phyloP scores from a whole-genome alignment of 768 basidiomycete species.

The Asterophora parasitica region DNA sequence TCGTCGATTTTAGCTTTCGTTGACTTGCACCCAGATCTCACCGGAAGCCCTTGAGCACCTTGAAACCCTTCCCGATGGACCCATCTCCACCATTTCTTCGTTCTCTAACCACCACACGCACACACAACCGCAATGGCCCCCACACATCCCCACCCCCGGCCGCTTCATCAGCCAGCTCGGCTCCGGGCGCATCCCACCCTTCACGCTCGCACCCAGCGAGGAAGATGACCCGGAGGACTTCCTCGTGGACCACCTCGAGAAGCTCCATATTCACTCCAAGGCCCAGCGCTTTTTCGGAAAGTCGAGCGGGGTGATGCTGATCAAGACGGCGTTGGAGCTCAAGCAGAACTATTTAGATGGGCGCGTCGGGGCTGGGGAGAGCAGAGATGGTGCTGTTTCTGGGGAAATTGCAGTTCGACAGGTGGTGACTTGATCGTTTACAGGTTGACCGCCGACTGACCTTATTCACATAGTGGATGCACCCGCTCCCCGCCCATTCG shows the following conservation, averaged over 20 bases:
- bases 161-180: slow-evolving; percentile 11
- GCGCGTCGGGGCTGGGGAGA: not conserved
- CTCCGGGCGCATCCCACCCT: not conserved
- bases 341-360: slow-evolving; percentile 45
- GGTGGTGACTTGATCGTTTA: too few relatives aligned
- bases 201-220: slow-evolving; percentile 10
- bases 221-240: slow-evolving; percentile 31
- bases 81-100: not conserved
- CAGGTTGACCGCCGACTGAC: not conserved
- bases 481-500: slow-evolving; percentile 13
- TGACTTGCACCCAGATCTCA: slow-evolving; percentile 41
- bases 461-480: slow-evolving; percentile 24
- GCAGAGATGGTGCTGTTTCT: too few relatives aligned
- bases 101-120: not conserved
- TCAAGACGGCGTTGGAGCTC: slow-evolving; percentile 48
- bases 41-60: slow-evolving; percentile 29
- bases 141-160: slow-evolving; percentile 1
- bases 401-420: too few relatives aligned
- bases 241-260: slow-evolving; percentile 32
- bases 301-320: slow-evolving; percentile 47
- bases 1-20: not conserved
- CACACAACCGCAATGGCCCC: not conserved
- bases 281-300: slow-evolving; percentile 50
- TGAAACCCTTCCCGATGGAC: not conserved
- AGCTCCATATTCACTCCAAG: slow-evolving; percentile 26